These are phyloP conservation scores for Leccinum truebloodii DNA, from an alignment of 768 basidiomycete species.

Conservation along the genomic window DNA sequence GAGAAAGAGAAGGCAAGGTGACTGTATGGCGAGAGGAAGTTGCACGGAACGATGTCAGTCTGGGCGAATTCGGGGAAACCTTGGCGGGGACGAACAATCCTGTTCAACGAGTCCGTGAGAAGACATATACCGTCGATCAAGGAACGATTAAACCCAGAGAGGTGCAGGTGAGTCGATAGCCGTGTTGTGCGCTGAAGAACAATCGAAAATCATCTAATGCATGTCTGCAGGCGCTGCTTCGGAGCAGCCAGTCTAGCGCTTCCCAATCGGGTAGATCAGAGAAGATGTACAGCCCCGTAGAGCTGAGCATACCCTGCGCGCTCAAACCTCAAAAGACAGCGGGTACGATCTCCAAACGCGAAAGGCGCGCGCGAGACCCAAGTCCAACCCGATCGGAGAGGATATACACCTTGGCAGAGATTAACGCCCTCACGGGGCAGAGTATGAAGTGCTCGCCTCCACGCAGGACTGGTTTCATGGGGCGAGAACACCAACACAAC, in stretches of 20 bases:
- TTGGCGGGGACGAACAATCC: conserved; percentile 14
- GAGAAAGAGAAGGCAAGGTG: conserved; percentile 38
- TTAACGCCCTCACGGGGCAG: conserved; percentile 34
- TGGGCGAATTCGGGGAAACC: conserved; percentile 26
- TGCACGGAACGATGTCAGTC: conserved; percentile 35
- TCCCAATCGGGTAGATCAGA: conserved; percentile 30
- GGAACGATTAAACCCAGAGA: conserved; percentile 20
- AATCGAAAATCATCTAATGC: neutral
- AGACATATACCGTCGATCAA: conserved; percentile 12
- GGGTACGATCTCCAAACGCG: conserved; percentile 17
- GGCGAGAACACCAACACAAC: conserved; percentile 13
- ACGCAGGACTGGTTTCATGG: conserved; percentile 13
- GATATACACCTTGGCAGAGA: conserved; percentile 36
- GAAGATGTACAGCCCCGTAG: conserved; percentile 22
- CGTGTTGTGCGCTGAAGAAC: neutral
- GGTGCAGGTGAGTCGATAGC: conserved; percentile 21
- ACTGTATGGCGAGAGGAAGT: conserved; percentile 59
- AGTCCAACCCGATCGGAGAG: conserved; percentile 35
- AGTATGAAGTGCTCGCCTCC: conserved; percentile 26
- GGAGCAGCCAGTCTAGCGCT: conserved; percentile 20
- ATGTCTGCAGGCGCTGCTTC: conserved; percentile 18
- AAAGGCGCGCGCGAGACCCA: conserved; percentile 21
- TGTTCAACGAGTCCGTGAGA: conserved; percentile 15
- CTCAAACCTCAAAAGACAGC: conserved; percentile 22
- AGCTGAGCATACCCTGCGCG: conserved; percentile 16